Evolutionary conservation across 352 stramenopile species (phyloP).

Genomic region (Phytophthora citrophthora): DNA sequence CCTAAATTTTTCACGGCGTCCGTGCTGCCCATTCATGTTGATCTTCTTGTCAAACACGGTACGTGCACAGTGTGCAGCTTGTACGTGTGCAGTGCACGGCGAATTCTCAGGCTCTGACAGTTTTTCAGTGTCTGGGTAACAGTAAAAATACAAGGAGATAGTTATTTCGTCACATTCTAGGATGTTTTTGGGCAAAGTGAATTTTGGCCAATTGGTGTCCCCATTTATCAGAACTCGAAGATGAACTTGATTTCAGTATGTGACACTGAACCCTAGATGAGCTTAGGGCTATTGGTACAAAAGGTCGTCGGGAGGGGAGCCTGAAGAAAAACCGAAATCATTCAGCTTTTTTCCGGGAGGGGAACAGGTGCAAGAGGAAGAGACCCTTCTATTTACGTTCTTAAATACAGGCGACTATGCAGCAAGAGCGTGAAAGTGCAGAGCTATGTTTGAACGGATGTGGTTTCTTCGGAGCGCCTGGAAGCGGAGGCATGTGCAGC

Average conservation of each 20-base stretch:
- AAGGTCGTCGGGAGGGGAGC: too few relatives aligned
- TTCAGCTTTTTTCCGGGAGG: conserved; percentile 72
- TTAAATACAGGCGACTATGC: conserved; percentile 43
- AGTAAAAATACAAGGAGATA: too few relatives aligned
- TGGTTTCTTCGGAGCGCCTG: conserved; percentile 77
- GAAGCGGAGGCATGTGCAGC: conserved; percentile 81
- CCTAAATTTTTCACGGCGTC: conserved; percentile 54
- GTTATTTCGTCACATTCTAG: background rate
- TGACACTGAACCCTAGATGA: too few relatives aligned
- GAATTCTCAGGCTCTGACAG: conserved; percentile 58
- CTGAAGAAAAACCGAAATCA: conserved; percentile 24
- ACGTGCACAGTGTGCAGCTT: too few relatives aligned
- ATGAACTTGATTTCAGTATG: too few relatives aligned
- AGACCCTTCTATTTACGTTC: background rate
- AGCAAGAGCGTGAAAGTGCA: conserved; percentile 82
- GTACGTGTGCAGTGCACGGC: too few relatives aligned
- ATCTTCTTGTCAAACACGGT: conserved; percentile 86
- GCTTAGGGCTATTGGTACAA: too few relatives aligned
- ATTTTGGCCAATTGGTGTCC: conserved; percentile 16
- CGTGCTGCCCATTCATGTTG: conserved; percentile 68
- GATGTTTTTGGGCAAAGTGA: conserved; percentile 1
- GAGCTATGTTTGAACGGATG: conserved; percentile 78
- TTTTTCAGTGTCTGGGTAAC: background rate
- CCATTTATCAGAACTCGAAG: conserved; percentile 20
- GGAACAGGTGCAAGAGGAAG: conserved; percentile 26